A percentile compares a stretch with the other conserved stretches of the same genome.
These are phyloP conservation scores for Excoecaria cochinchinensis DNA, from an alignment of 345 rosid species.

Conservation along the genomic window DNA sequence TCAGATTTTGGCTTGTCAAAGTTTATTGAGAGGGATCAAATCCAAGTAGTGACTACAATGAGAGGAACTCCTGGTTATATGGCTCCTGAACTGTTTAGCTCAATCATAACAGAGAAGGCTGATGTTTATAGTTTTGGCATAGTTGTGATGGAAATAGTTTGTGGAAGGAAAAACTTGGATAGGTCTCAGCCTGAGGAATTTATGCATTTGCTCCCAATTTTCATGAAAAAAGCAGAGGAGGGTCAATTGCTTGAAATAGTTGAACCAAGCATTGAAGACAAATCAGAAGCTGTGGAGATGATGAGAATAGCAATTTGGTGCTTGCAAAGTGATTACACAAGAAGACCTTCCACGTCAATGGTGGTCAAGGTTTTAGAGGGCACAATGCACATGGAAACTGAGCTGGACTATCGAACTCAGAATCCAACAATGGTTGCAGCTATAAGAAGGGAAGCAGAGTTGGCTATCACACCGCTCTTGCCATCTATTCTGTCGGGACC, in stretches of 20 bases:
- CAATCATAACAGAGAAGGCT: slow-evolving; percentile 55
- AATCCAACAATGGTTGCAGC: background rate
- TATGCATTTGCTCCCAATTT: slow-evolving; percentile 46
- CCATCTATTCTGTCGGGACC: slow-evolving; percentile 10
- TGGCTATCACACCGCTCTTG: background rate
- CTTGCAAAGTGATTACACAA: slow-evolving; percentile 63
- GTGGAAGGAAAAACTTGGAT: slow-evolving; percentile 66
- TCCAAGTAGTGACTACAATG: slow-evolving; percentile 16
- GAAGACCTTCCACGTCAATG: slow-evolving; percentile 66
- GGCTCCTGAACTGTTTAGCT: slow-evolving; percentile 17
- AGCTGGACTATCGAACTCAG: background rate
- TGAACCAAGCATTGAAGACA: slow-evolving; percentile 41
- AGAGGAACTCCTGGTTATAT: slow-evolving; percentile 30
- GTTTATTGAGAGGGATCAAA: slow-evolving; percentile 7
- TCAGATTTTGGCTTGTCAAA: slow-evolving; percentile 26
- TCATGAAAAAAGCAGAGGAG: slow-evolving; percentile 59
- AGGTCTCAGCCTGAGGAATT: slow-evolving; percentile 44
- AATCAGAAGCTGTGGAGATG: slow-evolving; percentile 57
- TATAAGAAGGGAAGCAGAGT: background rate
- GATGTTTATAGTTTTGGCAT: slow-evolving; percentile 76
- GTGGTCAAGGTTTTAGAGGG: slow-evolving; percentile 75
- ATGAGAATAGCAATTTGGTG: slow-evolving; percentile 63
- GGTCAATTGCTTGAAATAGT: slow-evolving; percentile 53
- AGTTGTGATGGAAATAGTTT: slow-evolving; percentile 69
- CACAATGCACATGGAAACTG: slow-evolving; percentile 42